Evolutionary conservation across 148 eudicot genomes (phyloP), one percentile per base, ranked within the genome.

Genomic region (Arbutus unedo): DNA sequence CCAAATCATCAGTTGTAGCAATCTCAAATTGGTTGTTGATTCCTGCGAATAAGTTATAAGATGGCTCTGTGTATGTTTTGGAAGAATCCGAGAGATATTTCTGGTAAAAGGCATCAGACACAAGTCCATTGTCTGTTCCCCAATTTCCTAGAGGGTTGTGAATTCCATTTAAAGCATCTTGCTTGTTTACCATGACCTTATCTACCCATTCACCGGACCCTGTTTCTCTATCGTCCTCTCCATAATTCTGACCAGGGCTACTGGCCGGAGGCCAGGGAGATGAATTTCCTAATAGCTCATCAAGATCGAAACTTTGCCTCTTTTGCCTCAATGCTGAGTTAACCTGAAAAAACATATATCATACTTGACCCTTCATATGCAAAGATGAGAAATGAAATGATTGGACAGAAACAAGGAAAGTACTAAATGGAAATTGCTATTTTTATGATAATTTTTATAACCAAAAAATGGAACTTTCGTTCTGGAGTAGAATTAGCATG

Each of bases 111-210:
- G 83, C 84, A 88, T 92, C 93, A 53, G 93, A 79, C 62, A 83
- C 53, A 62, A 84, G 85, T 64, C 86, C 89, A 72, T 86, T 93
- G 49, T 86, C 90, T 50, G 92, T 79, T 79, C 87, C 92, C 92
- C 92, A 90, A 66, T 90, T 84, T 78, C 84, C 87, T 41, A 85
- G 66, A 77, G 87, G 88, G 78, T 84, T 89, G 56, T 64, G 88
- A 75, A 82, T 57, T 88, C 92, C 90, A 9, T 88, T 78, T 71
- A 82, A 31, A 57, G 91, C 83, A 79, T 93, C 99, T 89, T 88
- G 95, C 87, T 92, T 94, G 91, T 96, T 97, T 70, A 97, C 97
- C 99, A 97, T 93, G 82, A 94, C 95, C 86, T 97, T 97, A 84
- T 97, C 99, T 18, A 97, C 98, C 99, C 99, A 97, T 78, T 93